These are phyloP conservation scores for Colletotrichum aenigma DNA, from an alignment of 2,329 filamentous ascomycete genomes.

Conservation along the genomic window DNA sequence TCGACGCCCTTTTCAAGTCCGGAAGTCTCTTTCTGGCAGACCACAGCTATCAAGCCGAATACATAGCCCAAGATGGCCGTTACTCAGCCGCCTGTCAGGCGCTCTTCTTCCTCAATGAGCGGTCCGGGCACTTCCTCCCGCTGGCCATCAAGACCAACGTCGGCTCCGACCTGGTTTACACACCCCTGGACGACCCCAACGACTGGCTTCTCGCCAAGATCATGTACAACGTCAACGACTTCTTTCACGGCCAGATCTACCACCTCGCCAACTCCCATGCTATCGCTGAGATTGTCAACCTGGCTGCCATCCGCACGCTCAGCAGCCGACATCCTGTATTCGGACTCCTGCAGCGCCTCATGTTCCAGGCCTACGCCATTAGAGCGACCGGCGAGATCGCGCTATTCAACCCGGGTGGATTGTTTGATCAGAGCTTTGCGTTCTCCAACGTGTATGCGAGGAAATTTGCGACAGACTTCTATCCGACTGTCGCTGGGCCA, in stretches of 20 bases:
- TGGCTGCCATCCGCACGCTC: slow-evolving; percentile 49
- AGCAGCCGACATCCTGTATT: slow-evolving; percentile 49
- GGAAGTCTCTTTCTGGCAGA: neutral
- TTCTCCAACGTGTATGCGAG: neutral
- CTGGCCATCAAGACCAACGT: neutral
- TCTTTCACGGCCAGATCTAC: slow-evolving; percentile 47
- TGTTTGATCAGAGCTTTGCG: neutral
- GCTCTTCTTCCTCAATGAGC: neutral
- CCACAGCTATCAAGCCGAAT: neutral
- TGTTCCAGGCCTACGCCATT: neutral
- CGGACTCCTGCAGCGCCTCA: slow-evolving; percentile 29
- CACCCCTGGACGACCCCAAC: slow-evolving; percentile 43
- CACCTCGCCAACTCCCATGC: slow-evolving; percentile 49
- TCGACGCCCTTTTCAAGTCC: neutral
- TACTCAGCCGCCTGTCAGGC: neutral
- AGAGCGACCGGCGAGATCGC: neutral
- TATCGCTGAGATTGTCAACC: slow-evolving; percentile 45
- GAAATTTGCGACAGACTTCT: neutral
- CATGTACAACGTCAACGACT: slow-evolving; percentile 51
- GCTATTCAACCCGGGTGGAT: neutral
- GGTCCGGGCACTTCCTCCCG: neutral
- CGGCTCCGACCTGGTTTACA: slow-evolving; percentile 37
- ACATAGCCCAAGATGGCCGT: neutral
- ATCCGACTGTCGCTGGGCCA: rapidly evolving
- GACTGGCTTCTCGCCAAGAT: slow-evolving; percentile 58